Conservation (phyloP, 768 basidiomycete species). For the Auricularia sp. region DNA sequence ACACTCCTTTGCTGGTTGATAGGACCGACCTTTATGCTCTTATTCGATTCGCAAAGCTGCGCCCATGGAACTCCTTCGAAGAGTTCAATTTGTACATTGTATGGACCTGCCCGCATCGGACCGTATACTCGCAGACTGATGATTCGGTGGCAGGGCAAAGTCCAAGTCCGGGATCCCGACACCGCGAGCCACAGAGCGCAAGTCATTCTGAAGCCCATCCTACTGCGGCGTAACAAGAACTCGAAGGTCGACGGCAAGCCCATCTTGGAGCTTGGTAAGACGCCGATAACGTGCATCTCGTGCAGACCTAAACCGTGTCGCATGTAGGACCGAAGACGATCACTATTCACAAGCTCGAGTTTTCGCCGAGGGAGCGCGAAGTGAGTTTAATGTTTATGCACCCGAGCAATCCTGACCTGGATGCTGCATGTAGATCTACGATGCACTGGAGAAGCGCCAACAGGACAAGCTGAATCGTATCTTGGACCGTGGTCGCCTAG, state of each 20-base stretch:
- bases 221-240: constrained; percentile 69
- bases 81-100: constrained; percentile 53
- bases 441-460: constrained; percentile 17
- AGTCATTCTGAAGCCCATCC: constrained; percentile 51
- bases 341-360: constrained; percentile 49
- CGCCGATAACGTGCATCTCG: constrained; percentile 15
- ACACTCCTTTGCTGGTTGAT: background rate
- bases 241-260: constrained; percentile 57
- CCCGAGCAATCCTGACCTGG: background rate
- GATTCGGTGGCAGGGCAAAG: constrained; percentile 29
- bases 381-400: constrained; percentile 25
- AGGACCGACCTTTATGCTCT: constrained; percentile 65
- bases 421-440: constrained; percentile 18
- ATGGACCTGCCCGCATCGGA: constrained; percentile 11
- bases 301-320: background rate
- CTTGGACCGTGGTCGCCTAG: constrained; percentile 50
- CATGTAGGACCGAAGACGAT: constrained; percentile 39
- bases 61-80: constrained; percentile 58
- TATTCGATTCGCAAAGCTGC: constrained; percentile 56
- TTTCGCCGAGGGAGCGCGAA: constrained; percentile 55
- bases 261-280: constrained; percentile 45
- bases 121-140: background rate
- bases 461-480: constrained; percentile 37
- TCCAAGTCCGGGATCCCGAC: constrained; percentile 47
- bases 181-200: constrained; percentile 61